Evolutionary conservation across 352 stramenopile species (phyloP), one percentile per base, ranked within the genome.

Genomic region (Globisporangium middletonii): DNA sequence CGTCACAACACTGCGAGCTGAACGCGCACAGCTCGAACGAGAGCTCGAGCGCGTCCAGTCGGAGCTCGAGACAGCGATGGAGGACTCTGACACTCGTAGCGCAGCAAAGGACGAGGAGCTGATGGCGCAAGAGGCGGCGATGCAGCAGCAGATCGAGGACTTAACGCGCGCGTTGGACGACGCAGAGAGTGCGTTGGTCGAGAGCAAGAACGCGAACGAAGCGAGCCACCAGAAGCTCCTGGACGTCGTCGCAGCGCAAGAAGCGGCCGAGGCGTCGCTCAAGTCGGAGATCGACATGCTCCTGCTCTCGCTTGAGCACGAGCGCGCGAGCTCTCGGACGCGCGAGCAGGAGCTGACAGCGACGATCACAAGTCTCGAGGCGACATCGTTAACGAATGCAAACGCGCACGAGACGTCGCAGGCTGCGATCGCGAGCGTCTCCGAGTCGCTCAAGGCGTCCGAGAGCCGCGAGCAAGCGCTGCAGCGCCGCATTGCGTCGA

Each of bases 391-490:
- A 28, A 38, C 68, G 35, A 68, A 63, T 16, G 56, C 55, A 47
- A 59, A 51, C 8, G 18, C 19, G 27, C 54, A 73, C 9, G 47
- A 48, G 0, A 53, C 73, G 35, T 43, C 72, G 45, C 64, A 57
- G 13, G 60, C 61, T 30, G 63, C 78, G 49, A 67, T 85, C 37
- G 61, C 41, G 2, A 57, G 72, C 37, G 59, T 83, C 48, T 75
- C 68, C 1, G 50, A 53, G 9, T 63, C 57, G 15, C 50, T 85
- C 37, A 62, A 77, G 55, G 63, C 63, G 30, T 82, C 75, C 8
- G 70, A 77, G 48, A 55, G 65, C 30, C 68, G 68, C 11, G 75
- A 85, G 51, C 72, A 82, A 64, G 60, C 75, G 28, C 49, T 85
- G 48, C 72, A 85, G 61, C 59, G 46, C 12, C 75, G 71, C 45